Evolutionary conservation across 805 yeast species (phyloP).

Genomic region (Saccharomyces kudriavzevii): DNA sequence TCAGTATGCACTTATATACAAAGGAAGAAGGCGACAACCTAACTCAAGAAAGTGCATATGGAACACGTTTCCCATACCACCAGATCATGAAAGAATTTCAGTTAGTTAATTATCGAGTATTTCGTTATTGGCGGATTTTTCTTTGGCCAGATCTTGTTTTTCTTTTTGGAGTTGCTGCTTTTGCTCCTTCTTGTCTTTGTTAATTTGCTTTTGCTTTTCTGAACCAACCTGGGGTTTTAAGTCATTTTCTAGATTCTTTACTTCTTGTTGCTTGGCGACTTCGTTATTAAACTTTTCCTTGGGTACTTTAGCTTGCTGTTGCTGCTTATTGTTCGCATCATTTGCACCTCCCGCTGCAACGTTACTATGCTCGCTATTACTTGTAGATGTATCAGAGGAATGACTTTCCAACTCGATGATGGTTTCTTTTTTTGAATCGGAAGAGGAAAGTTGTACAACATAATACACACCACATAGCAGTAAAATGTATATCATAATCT

Average conservation of each 20-base stretch:
- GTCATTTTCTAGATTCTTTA: constrained; percentile 21
- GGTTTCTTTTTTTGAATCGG: constrained; percentile 16
- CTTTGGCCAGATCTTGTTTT: background rate
- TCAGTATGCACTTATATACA: background rate
- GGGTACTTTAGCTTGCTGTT: constrained; percentile 7
- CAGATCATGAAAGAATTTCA: background rate
- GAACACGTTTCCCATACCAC: background rate
- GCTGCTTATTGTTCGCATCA: background rate
- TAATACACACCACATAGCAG: constrained; percentile 30
- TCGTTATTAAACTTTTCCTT: constrained; percentile 26
- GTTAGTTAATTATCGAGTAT: background rate
- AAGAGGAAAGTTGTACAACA: constrained; percentile 19
- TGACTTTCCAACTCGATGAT: constrained; percentile 22
- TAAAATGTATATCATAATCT: constrained; percentile 33
- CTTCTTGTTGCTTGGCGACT: constrained; percentile 26
- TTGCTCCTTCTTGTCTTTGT: background rate
- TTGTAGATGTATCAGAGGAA: background rate
- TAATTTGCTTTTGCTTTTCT: constrained; percentile 3
- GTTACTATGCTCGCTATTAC: background rate
- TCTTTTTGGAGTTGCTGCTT: background rate
- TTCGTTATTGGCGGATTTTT: background rate
- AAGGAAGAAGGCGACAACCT: background rate
- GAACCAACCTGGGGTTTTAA: constrained; percentile 11
- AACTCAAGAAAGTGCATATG: background rate
- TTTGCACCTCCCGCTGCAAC: background rate